Base-by-base conservation (phyloP, 176 grass and related monocot species). In the Canna indica region DNA sequence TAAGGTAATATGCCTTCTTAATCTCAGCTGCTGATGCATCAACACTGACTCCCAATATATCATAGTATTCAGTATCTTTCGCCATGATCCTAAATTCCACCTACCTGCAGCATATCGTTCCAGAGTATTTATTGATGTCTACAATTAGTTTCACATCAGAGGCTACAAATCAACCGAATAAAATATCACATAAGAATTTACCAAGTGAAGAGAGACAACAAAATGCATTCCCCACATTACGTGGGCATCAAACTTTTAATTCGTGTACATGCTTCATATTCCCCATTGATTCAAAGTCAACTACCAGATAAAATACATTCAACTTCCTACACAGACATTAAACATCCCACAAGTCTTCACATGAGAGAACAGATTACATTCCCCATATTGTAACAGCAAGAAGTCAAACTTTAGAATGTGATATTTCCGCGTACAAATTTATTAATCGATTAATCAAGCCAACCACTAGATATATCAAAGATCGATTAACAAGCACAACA, bases 1-100 rank as follows among this genome's bases (percentile, higher is more conserved):
- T 99, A 48, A 93, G 34, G 81, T 93, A 93, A 67, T 93, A 99
- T 1, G 94, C 94, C 78, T 93, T 99, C 89, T 99, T 99, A 77
- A 99, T 99, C 36, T 99, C 73, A 41, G 86, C 78, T 25, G 81
- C 54, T 72, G 89, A 83, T 83, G 86, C 86, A 84, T 85, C 86
- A 7, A 84, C 83, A 84, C 76, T 78, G 47, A 99, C 84, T 70
- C 76, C 86, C 77, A 99, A 77, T 68, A 85, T 77, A 80, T 90
- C 82, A 57, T 97, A 99, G 72, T 90, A 93, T 12, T 54, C 80
- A 26, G 58, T 75, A 13, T 90, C 89, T 76, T 88, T 90, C 80
- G 85, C 86, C 89, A 88, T 93, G 73, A 66, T 36, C 35, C 34
- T 38, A 24, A 66, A n/a, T 66, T 66, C 63, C 16, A 66, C 63